Percentiles rank a stretch among this genome's conserved stretches.
Evolutionary conservation across 1,284 basidiomycete species (phyloP).

Genomic region (Athelia sp.): DNA sequence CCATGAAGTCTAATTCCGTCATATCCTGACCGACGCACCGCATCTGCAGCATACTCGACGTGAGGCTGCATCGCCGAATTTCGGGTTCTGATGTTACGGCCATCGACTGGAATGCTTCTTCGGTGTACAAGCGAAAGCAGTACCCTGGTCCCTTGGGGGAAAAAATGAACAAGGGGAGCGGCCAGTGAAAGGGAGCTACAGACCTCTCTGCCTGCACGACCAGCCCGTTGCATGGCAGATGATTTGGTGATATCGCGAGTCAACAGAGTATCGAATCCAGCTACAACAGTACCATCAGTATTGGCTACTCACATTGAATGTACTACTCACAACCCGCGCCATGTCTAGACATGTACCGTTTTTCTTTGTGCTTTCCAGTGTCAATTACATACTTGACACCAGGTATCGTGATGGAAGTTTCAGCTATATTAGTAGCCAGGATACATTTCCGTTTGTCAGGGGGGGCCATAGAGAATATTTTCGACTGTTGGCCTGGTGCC

Average conservation of each 20-base stretch:
- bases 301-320: conserved; percentile 1
- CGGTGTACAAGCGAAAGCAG: conserved; percentile 89
- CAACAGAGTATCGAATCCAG: conserved; percentile 86
- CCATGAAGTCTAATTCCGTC: conserved; percentile 79
- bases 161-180: conserved; percentile 3
- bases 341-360: conserved; percentile 71
- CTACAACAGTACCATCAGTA: conserved; percentile 4
- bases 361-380: conserved; percentile 94
- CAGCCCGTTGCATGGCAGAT: conserved; percentile 81
- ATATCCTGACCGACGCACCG: conserved; percentile 80
- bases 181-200: conserved; percentile 13
- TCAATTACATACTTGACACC: conserved; percentile 96
- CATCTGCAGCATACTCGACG: conserved; percentile 79
- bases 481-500: conserved; percentile 72
- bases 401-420: conserved; percentile 97
- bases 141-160: conserved; percentile 60
- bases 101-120: conserved; percentile 68
- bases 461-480: conserved; percentile 73
- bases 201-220: conserved; percentile 89
- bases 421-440: conserved; percentile 95
- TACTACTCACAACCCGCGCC: conserved; percentile 56
- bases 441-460: conserved; percentile 82
- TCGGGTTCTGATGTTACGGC: conserved; percentile 74
- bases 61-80: conserved; percentile 81
- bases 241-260: conserved; percentile 88